These are phyloP conservation scores for Neolecta irregularis DNA, from an alignment of 1,139 yeast species.

Conservation along the genomic window DNA sequence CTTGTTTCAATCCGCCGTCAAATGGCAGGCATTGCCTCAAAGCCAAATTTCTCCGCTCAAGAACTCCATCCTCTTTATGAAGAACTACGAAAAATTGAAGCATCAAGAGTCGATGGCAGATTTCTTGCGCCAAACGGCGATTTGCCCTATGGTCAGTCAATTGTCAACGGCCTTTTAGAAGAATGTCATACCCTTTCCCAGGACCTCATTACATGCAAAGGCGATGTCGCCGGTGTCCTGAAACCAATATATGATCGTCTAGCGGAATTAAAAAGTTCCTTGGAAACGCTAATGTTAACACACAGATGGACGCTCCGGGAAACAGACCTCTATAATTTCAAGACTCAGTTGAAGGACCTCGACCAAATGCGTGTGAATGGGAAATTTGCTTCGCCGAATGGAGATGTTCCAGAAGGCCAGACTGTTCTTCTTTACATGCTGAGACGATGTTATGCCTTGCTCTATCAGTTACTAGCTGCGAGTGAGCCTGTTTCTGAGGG, in stretches of 20 bases:
- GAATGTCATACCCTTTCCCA: slow-evolving; percentile 62
- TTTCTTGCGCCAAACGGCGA: slow-evolving; percentile 26
- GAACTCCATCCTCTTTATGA: slow-evolving; percentile 25
- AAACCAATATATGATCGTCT: slow-evolving; percentile 40
- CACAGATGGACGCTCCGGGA: slow-evolving; percentile 95
- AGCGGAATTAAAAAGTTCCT: slow-evolving; percentile 47
- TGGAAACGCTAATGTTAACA: slow-evolving; percentile 72
- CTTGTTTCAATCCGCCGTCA: slow-evolving; percentile 39
- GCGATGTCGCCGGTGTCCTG: slow-evolving; percentile 34
- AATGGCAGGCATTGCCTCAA: slow-evolving; percentile 35
- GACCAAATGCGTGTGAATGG: slow-evolving; percentile 55
- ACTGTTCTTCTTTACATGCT: slow-evolving; percentile 53
- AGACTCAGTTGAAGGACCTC: slow-evolving; percentile 52
- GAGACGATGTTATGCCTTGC: slow-evolving; percentile 77
- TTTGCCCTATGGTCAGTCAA: slow-evolving; percentile 37
- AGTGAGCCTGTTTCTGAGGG: slow-evolving; percentile 77
- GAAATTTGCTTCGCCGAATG: slow-evolving; percentile 28
- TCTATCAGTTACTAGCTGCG: slow-evolving; percentile 75
- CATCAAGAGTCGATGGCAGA: slow-evolving; percentile 31
- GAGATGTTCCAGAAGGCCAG: slow-evolving; percentile 18
- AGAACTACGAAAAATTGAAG: slow-evolving; percentile 31
- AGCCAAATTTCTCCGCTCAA: slow-evolving; percentile 23
- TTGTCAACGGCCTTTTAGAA: slow-evolving; percentile 36
- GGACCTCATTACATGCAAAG: slow-evolving; percentile 49
- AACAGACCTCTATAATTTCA: slow-evolving; percentile 77